Evolutionary conservation across 2,329 filamentous ascomycete species (phyloP).

Genomic region (Ophiobolus disseminans): DNA sequence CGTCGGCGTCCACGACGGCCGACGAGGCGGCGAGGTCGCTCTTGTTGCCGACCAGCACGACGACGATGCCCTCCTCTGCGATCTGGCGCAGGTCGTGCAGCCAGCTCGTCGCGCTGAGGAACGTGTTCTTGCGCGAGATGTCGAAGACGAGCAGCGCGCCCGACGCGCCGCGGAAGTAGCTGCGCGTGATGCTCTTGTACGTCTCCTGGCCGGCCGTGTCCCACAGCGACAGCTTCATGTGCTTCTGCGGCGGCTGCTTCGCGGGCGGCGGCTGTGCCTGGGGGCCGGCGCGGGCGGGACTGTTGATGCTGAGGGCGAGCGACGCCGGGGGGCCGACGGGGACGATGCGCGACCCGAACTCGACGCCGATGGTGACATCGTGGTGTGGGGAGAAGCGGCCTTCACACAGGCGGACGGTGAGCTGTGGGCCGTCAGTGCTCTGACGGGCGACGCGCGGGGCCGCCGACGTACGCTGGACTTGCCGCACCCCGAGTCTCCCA

Average conservation of each 20-base stretch:
- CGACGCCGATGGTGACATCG: constrained; percentile 96
- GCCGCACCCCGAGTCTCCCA: constrained; percentile 94
- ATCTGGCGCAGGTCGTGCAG: constrained; percentile 92
- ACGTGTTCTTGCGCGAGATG: constrained; percentile 84
- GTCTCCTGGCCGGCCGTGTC: constrained; percentile 97
- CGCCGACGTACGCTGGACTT: constrained; percentile 76
- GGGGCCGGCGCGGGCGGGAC: constrained; percentile 44
- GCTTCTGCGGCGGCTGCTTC: constrained; percentile 62
- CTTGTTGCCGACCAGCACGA: constrained; percentile 96
- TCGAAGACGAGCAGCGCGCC: constrained; percentile 91
- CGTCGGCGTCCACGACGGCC: constrained; percentile 45
- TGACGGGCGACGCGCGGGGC: not conserved
- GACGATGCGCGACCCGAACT: constrained; percentile 92
- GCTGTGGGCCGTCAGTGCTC: constrained; percentile 52
- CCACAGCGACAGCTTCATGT: constrained; percentile 95
- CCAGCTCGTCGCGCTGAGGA: constrained; percentile 89
- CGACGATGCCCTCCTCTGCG: constrained; percentile 92
- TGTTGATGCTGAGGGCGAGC: constrained; percentile 62
- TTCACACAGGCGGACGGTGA: constrained; percentile 95
- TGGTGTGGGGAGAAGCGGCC: constrained; percentile 92
- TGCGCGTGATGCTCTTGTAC: constrained; percentile 94
- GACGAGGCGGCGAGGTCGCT: constrained; percentile 72
- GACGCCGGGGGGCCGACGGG: constrained; percentile 85
- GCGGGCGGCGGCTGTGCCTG: constrained; percentile 24
- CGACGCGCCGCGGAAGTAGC: constrained; percentile 85